Conservation (phyloP, 306 rosid genomes). For the Argentina anserina region DNA sequence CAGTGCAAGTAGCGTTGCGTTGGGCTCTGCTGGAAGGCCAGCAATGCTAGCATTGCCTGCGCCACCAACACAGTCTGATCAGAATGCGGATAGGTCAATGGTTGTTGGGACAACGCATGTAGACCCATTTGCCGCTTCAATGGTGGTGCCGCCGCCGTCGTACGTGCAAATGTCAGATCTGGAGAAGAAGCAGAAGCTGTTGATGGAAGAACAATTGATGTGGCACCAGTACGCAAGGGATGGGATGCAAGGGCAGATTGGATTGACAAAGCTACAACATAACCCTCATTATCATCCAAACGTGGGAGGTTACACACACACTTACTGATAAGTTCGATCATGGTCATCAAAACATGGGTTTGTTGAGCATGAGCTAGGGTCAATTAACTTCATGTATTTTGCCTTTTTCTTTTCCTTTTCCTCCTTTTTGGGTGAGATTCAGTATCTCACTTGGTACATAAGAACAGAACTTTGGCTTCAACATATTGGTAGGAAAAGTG, state of each 20-base stretch:
- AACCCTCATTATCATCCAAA: conserved; percentile 24
- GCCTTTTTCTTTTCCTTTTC: background rate
- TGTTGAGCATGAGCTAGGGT: conserved; percentile 7
- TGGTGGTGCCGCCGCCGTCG: conserved; percentile 68
- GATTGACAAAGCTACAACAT: conserved; percentile 36
- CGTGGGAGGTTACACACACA: conserved; percentile 55
- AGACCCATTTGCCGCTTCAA: conserved; percentile 87
- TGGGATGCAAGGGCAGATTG: conserved; percentile 62
- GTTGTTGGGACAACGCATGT: background rate
- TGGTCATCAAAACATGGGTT: background rate
- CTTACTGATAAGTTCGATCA: conserved; percentile 21
- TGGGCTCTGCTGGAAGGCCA: conserved; percentile 71
- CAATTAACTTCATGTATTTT: background rate
- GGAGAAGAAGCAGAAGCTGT: conserved; percentile 80
- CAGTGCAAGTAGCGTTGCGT: conserved; percentile 81
- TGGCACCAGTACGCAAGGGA: conserved; percentile 84
- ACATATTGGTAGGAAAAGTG: background rate
- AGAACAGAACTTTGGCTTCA: background rate
- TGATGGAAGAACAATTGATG: conserved; percentile 69
- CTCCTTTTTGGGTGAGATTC: background rate
- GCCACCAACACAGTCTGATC: conserved; percentile 33
- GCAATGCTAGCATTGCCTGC: conserved; percentile 82
- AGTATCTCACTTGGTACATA: background rate
- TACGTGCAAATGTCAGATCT: conserved; percentile 95
- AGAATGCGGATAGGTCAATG: background rate